phyloP scores from a whole-genome alignment of 2,329 filamentous ascomycete genomes.

The Trichoderma gracile region DNA sequence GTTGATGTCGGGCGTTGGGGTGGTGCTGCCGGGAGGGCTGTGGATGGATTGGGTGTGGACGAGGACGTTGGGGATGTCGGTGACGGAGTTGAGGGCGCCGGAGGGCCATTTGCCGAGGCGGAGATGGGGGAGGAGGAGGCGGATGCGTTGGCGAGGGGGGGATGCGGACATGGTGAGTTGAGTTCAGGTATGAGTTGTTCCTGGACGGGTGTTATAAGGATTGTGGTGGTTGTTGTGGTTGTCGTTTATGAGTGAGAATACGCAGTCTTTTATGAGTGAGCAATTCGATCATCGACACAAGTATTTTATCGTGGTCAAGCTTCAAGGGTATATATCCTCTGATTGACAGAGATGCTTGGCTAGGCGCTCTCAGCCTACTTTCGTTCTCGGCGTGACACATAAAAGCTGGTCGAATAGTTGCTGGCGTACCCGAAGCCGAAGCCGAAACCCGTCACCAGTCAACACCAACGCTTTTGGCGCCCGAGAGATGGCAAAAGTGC shows the following conservation, averaged over 20 bases:
- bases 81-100: slow-evolving; percentile 52
- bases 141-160: slow-evolving; percentile 39
- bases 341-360: too few species aligned
- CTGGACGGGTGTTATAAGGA: too few species aligned
- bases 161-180: not conserved
- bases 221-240: too few species aligned
- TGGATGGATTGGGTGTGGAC: slow-evolving; percentile 47
- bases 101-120: slow-evolving; percentile 47
- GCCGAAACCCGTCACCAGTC: too few species aligned
- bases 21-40: slow-evolving; percentile 44
- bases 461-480: too few species aligned
- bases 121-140: slow-evolving; percentile 48
- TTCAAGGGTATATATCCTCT: too few species aligned
- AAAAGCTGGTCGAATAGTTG: too few species aligned
- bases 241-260: not conserved
- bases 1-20: slow-evolving; percentile 48
- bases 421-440: too few species aligned
- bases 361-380: too few species aligned
- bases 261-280: not conserved
- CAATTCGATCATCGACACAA: not conserved
- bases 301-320: too few species aligned
- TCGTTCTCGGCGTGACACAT: too few species aligned
- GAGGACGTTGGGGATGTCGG: slow-evolving; percentile 52
- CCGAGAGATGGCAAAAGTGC: too few species aligned
- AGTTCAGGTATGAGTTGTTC: not conserved